These are phyloP conservation scores for Kluyveromyces aestuarii DNA, from an alignment of 805 yeast genomes.

Conservation along the genomic window DNA sequence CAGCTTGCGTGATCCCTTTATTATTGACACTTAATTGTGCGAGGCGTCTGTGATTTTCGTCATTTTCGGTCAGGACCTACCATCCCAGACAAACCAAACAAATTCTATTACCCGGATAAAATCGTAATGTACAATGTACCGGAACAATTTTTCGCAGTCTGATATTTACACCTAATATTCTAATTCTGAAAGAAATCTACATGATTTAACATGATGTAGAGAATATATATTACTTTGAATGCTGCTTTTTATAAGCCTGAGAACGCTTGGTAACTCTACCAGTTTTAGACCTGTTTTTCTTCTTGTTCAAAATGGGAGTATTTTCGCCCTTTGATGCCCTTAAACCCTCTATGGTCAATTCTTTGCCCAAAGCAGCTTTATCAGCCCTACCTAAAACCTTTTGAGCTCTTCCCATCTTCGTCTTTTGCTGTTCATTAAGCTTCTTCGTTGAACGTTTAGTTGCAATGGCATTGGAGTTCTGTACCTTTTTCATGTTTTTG, in stretches of 20 bases:
- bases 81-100: not conserved
- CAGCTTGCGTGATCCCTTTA: too few species aligned
- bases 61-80: not conserved
- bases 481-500: constrained; percentile 33
- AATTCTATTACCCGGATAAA: not conserved
- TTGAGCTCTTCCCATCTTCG: constrained; percentile 73
- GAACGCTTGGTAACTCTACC: constrained; percentile 41
- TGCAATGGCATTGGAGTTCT: constrained; percentile 8
- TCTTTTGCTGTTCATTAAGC: constrained; percentile 59
- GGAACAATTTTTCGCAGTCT: not conserved
- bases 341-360: constrained; percentile 56
- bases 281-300: constrained; percentile 36
- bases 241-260: constrained; percentile 30
- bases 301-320: constrained; percentile 52
- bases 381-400: constrained; percentile 73
- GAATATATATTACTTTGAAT: not conserved
- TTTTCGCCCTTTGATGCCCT: constrained; percentile 68
- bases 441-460: constrained; percentile 23
- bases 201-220: not conserved
- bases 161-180: not conserved
- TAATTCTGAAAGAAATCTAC: not conserved
- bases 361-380: constrained; percentile 54
- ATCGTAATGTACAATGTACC: too few species aligned
- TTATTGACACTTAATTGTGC: too few species aligned
- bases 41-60: not conserved